Evolutionary conservation across 2,329 filamentous ascomycete genomes (phyloP).

Genomic region (Phyllosticta paracitricarpa): DNA sequence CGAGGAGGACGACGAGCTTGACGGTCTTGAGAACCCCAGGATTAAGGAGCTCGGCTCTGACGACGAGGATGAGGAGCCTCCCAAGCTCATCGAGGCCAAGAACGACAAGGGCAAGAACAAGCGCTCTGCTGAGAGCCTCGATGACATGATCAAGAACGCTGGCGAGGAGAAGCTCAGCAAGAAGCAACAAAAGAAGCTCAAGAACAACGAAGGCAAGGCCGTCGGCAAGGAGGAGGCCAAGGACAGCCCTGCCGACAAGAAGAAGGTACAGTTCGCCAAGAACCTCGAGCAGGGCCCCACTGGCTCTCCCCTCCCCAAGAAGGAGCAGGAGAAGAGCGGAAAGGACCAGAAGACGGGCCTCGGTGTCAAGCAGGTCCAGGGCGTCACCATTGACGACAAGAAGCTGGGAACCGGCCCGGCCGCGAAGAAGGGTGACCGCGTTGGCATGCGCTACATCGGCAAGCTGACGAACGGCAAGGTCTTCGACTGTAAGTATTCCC

Average conservation of each 20-base stretch:
- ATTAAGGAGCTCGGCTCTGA: constrained; percentile 75
- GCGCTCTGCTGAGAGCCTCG: constrained; percentile 72
- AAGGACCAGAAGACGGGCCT: constrained; percentile 47
- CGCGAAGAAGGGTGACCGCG: constrained; percentile 81
- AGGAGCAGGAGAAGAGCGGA: constrained; percentile 22
- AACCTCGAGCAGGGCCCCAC: constrained; percentile 96
- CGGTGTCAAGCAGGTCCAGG: constrained; percentile 70
- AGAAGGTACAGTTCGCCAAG: constrained; percentile 99
- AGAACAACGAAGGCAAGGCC: constrained; percentile 95
- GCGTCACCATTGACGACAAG: constrained; percentile 91
- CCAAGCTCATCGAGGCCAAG: constrained; percentile 39
- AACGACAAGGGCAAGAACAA: constrained; percentile 77
- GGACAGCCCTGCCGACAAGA: constrained; percentile 53
- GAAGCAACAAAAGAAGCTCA: constrained; percentile 96
- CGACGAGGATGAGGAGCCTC: constrained; percentile 57
- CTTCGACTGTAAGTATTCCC: constrained; percentile 66
- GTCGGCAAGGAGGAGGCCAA: constrained; percentile 41
- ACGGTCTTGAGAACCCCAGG: constrained; percentile 64
- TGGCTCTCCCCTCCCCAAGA: constrained; percentile 36
- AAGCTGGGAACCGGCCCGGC: constrained; percentile 76
- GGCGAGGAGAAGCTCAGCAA: constrained; percentile 75
- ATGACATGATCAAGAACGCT: constrained; percentile 72
- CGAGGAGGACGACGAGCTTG: constrained; percentile 38
- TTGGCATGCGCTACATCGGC: constrained; percentile 95
- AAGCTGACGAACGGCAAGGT: constrained; percentile 88